Base-by-base conservation (phyloP, 495 filamentous ascomycete species). In the Acidomyces sp. region DNA sequence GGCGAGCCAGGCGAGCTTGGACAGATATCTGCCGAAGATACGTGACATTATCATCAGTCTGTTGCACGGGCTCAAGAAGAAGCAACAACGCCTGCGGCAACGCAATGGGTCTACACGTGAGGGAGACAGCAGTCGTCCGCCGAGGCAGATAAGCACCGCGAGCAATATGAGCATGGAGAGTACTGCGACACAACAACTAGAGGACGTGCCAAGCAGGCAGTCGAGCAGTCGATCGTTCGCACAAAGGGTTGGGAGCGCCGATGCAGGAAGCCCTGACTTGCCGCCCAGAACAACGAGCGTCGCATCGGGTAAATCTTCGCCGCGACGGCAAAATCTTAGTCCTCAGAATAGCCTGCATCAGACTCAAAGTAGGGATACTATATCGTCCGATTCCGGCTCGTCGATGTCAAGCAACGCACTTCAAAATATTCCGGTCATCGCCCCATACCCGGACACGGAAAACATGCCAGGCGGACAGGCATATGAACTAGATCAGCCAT, bases 21-120 rank as follows among this genome's bases (percentile, higher is more conserved):
- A 97, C 52, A 76, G 76, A 48, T 96, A 86, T 58, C 68, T 97
- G 21, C 90, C 90, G 0, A 77, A 77, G 19, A 96, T 96, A 48
- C 76, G 90, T 46, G 90, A 97, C 58, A 97, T 97, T 45, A 97
- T 97, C 55, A 95, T 97, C 53, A 93, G 88, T 53, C 72, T 97
- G 9, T 74, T 97, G 7, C 87, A 96, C 58, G 90, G 90, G 2
- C 61, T 97, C 25, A 97, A 97, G 62, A 75, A 86, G 58, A 97
- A 97, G 61, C 90, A 97, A 51, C 84, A 87, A 43, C 82, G 80
- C 46, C 58, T 97, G 50, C 74, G 90, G 22, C 85, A 88, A 49
- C 82, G 79, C 18, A 73, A 70, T 47, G 67, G 71, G 6, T 29
- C 18, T 13, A 3, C 13, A 13, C 59, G 63, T n/a, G 59, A 47